Conservation (phyloP, 805 yeast genomes). For the Maudiozyma serrabonitensis region DNA sequence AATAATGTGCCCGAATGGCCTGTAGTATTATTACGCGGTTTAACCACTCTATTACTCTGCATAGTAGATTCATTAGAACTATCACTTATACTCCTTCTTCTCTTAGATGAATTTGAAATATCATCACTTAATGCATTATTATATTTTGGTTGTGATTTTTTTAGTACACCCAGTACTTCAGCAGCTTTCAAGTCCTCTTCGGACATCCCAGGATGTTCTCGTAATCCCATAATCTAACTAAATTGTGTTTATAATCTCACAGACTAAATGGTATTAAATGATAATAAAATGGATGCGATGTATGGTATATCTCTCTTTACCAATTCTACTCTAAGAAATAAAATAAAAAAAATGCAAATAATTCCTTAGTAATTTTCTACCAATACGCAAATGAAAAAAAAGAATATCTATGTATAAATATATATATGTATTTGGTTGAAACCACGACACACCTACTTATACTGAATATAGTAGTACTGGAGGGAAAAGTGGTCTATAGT, state of each 20-base stretch:
- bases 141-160: conserved; percentile 7
- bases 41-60: background rate
- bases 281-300: too few relatives aligned
- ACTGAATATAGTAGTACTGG: too few relatives aligned
- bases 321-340: background rate
- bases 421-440: background rate
- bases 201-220: conserved; percentile 11
- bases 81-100: background rate
- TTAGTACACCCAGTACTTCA: conserved; percentile 18
- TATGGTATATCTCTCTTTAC: background rate
- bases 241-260: too few relatives aligned
- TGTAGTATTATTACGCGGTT: background rate
- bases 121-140: background rate
- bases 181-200: conserved; percentile 24
- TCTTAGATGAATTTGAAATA: background rate
- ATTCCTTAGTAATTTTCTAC: background rate
- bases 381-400: background rate
- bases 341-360: background rate
- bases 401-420: background rate
- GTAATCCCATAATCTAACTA: background rate
- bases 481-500: too few relatives aligned
- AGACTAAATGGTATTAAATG: too few relatives aligned
- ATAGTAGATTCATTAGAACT: background rate
- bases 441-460: too few relatives aligned
- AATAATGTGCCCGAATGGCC: conserved; percentile 4